Evolutionary conservation across 2,329 filamentous ascomycete genomes (phyloP), one percentile per base, ranked within the genome.

Genomic region (Botrytis tulipae): DNA sequence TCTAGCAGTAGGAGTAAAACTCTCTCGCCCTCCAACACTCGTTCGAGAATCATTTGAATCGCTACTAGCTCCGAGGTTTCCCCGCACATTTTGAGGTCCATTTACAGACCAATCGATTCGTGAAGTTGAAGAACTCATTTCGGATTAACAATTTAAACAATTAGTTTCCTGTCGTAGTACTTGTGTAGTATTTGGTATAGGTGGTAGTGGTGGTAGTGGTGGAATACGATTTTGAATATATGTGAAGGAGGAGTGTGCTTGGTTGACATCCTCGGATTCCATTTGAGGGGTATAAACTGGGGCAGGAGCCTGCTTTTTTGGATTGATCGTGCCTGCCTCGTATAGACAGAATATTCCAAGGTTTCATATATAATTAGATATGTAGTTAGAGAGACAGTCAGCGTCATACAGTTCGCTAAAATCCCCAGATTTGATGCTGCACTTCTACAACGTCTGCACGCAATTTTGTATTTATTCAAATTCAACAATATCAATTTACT

Each of bases 31-130:
- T 14, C 60, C 59, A 70, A 42, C n/a, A 63, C 25, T 12, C 42
- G 54, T 73, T 60, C 61, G 72, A 60, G 70, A 12, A 59, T 72
- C 51, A 46, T 61, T 46, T 20, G n/a, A 22, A 60, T 65, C 57
- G 29, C 29, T 12, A 20, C 29, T 37, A 32, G 10, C 29, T 20
- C 54, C 54, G 18, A 73, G 20, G 44, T 57, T 69, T 59, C 44
- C 67, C 16, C 51, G 20, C n/a, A 25, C 3, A 51, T 7, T 29
- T n/a, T 54, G 25, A 60, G 37, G 25, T 42, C 37, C 20, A 25
- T 57, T 10, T 12, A 69, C 51, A 57, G 9, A 32, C 66, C n/a
- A 57, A 25, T 16, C 48, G 18, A 29, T 37, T 57, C 37, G 37
- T 32, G 66, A 2, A 42, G 25, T 42, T 32, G 48, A 44, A 10